Conservation (phyloP, 148 eudicot species). For the Vaccinium myrtillus region DNA sequence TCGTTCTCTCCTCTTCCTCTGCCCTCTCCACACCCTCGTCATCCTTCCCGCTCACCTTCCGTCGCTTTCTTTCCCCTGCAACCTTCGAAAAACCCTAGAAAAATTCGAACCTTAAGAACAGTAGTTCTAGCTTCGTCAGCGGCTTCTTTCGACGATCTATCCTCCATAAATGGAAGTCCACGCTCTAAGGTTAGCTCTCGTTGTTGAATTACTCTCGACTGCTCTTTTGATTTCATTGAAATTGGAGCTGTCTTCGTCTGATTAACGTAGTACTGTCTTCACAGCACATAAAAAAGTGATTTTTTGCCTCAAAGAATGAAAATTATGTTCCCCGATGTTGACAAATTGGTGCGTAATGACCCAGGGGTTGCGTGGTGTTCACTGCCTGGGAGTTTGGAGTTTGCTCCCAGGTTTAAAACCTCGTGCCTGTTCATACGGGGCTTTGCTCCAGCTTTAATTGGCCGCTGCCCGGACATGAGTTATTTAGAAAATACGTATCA, state of each 20-base stretch:
- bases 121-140: constrained; percentile 35
- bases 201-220: neutral
- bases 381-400: too few species aligned
- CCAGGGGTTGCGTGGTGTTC: too few species aligned
- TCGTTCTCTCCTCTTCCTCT: constrained; percentile 27
- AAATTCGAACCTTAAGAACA: constrained; percentile 26
- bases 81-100: constrained; percentile 11
- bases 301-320: neutral
- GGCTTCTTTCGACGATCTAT: constrained; percentile 39
- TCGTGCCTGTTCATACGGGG: too few species aligned
- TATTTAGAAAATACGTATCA: too few species aligned
- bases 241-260: neutral
- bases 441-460: too few species aligned
- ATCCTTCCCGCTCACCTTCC: constrained; percentile 1
- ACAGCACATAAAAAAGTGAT: neutral
- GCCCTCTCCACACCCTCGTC: constrained; percentile 5
- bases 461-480: too few species aligned
- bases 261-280: neutral
- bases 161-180: constrained; percentile 25
- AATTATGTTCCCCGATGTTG: neutral
- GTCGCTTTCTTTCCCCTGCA: constrained; percentile 23
- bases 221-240: neutral
- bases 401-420: too few species aligned
- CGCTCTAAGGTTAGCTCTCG: constrained; percentile 41
- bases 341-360: neutral